Evolutionary conservation across 208 protist species (phyloP).

Genomic region (Trypanosoma congolense): DNA sequence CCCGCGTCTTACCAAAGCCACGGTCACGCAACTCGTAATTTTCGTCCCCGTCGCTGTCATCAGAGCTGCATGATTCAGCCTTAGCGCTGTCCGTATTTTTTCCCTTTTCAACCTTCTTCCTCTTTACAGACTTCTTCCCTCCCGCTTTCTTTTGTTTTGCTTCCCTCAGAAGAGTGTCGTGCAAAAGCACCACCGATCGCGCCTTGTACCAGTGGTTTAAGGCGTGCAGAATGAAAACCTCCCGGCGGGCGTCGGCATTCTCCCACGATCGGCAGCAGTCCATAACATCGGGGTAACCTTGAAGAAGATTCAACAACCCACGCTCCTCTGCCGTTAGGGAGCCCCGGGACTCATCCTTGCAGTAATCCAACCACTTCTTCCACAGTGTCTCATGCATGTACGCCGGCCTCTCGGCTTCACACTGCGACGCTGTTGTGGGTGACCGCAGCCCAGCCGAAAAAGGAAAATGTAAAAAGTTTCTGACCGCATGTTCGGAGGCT

Average conservation of each 20-base stretch:
- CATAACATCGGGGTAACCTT: constrained; percentile 75
- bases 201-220: constrained; percentile 89
- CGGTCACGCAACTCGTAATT: constrained; percentile 88
- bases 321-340: constrained; percentile 66
- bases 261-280: constrained; percentile 73
- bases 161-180: constrained; percentile 59
- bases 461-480: constrained; percentile 45
- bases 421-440: not conserved
- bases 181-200: constrained; percentile 57
- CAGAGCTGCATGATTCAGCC: too few relatives aligned
- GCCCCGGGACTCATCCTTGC: constrained; percentile 14
- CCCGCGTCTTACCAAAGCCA: constrained; percentile 90
- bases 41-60: constrained; percentile 28
- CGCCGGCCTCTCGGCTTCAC: constrained; percentile 20
- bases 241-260: constrained; percentile 56
- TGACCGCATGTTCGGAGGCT: constrained; percentile 37
- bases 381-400: constrained; percentile 70
- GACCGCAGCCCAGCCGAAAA: constrained; percentile 6
- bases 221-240: constrained; percentile 66
- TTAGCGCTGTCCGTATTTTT: constrained; percentile 5
- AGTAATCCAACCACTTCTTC: constrained; percentile 64
- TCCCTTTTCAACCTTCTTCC: constrained; percentile 11
- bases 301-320: constrained; percentile 62
- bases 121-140: constrained; percentile 2
- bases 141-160: constrained; percentile 11